Percentiles rank a stretch among this genome's conserved stretches.
phyloP scores from a whole-genome alignment of 805 yeast genomes.

The Monosporozyma servazzii region DNA sequence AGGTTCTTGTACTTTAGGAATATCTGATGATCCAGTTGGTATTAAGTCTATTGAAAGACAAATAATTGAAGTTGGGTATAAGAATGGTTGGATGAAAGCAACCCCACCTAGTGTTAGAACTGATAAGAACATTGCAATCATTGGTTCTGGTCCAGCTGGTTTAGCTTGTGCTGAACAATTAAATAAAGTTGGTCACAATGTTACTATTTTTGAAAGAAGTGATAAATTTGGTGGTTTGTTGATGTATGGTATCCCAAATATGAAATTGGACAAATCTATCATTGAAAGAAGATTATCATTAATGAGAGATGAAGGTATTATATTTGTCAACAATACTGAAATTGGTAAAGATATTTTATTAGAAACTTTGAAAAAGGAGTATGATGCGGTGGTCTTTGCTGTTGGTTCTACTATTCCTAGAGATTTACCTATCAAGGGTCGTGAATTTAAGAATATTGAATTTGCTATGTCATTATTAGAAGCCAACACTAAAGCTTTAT shows the following conservation, averaged over 20 bases:
- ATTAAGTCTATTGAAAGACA: constrained; percentile 94
- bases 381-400: constrained; percentile 83
- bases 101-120: constrained; percentile 70
- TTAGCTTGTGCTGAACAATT: constrained; percentile 94
- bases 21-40: constrained; percentile 91
- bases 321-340: constrained; percentile 65
- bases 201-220: constrained; percentile 85
- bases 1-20: constrained; percentile 91
- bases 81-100: constrained; percentile 93
- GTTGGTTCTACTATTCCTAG: constrained; percentile 96
- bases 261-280: constrained; percentile 90
- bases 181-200: constrained; percentile 89
- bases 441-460: constrained; percentile 81
- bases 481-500: constrained; percentile 81
- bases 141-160: constrained; percentile 98
- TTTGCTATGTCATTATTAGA: constrained; percentile 90
- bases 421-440: constrained; percentile 89
- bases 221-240: constrained; percentile 94
- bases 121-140: constrained; percentile 73
- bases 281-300: constrained; percentile 90
- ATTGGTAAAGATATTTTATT: constrained; percentile 77
- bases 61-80: constrained; percentile 92
- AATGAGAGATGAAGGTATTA: constrained; percentile 82
- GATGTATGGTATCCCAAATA: constrained; percentile 99
- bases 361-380: constrained; percentile 50